These are phyloP conservation scores for Paragyromitra xinjiangensis DNA, from an alignment of 495 filamentous ascomycete species.

Conservation along the genomic window DNA sequence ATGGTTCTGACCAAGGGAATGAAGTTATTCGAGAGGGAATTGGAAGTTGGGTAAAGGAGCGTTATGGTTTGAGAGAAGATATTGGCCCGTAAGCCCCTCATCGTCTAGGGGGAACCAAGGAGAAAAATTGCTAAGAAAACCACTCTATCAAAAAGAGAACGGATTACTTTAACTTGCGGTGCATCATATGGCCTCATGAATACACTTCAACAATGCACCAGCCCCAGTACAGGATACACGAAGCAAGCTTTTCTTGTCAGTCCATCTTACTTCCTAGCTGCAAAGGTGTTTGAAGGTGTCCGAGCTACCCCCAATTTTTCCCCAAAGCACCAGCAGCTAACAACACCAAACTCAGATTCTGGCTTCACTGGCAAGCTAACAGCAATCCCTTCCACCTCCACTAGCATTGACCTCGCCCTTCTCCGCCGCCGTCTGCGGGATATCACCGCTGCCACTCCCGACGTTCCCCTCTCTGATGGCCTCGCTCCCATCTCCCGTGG, in stretches of 20 bases:
- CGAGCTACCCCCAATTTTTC: slow-evolving; percentile 62
- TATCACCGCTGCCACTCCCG: slow-evolving; percentile 33
- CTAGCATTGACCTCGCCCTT: slow-evolving; percentile 43
- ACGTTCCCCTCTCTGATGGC: slow-evolving; percentile 40
- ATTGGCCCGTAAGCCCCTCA: slow-evolving; percentile 34
- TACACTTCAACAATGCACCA: slow-evolving; percentile 77
- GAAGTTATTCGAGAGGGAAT: slow-evolving; percentile 70
- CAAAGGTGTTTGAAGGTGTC: slow-evolving; percentile 79
- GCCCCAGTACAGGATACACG: slow-evolving; percentile 72
- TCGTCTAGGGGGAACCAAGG: too few species aligned
- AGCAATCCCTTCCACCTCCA: slow-evolving; percentile 36
- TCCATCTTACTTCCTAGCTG: slow-evolving; percentile 82
- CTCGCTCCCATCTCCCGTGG: slow-evolving; percentile 62
- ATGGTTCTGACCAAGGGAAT: slow-evolving; percentile 82
- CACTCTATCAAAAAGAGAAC: slow-evolving; percentile 56
- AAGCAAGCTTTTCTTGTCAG: slow-evolving; percentile 78
- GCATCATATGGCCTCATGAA: slow-evolving; percentile 79
- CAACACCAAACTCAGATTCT: slow-evolving; percentile 39
- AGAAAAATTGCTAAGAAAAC: slow-evolving; percentile 52
- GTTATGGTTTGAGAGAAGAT: slow-evolving; percentile 62
- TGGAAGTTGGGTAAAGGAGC: slow-evolving; percentile 72
- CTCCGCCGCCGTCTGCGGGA: slow-evolving; percentile 24
- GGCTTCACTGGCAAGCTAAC: slow-evolving; percentile 51
- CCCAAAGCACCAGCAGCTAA: neutral
- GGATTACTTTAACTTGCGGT: slow-evolving; percentile 82